Base-by-base conservation (phyloP, 1,139 yeast species). In the Saccharomyces hybrid region DNA sequence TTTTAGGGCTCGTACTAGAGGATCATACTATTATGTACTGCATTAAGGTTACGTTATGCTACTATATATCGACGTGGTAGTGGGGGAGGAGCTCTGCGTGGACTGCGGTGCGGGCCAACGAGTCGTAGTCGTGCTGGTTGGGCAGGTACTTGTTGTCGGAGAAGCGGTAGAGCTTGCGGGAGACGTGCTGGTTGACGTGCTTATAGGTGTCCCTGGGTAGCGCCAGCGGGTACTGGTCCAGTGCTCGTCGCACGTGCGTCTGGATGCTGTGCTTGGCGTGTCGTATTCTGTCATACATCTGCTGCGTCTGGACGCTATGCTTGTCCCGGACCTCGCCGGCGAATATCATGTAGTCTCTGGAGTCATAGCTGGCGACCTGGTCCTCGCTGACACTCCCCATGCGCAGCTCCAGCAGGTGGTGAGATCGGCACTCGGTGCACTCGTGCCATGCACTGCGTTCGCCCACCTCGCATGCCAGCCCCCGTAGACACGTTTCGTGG, bases 211-310 rank as follows among this genome's bases (percentile, higher is more conserved):
- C 81, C 62, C 62, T 83, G 67, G 60, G 82, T 62, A 62, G 83
- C 66, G 60, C 75, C 62, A 65, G 62, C 62, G 80, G 82, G 29
- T 78, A 67, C 0, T 82, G 81, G 48, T 82, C 70, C 34, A 84
- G 66, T 16, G 70, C 74, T 31, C 73, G 71, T 42, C 88, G 70
- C 6, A 84, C 83, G 56, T 80, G 75, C 27, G 66, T 72, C 62
- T 83, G 88, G 21, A 84, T 76, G 54, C 66, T 70, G 6, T 69
- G 67, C 61, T 84, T 83, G 57, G 78, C 79, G 34, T 74, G 77
- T 21, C 75, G 69, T 0, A 65, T 50, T 2, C 49, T 47, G 2
- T 49, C 56, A 50, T 56, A 57, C 12, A 57, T 42, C 46, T 51
- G 42, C 47, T 60, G 57, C 6, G 60, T 55, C 6, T 53, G 38